phyloP scores from a whole-genome alignment of 345 rosid genomes.

The Litchi chinensis region DNA sequence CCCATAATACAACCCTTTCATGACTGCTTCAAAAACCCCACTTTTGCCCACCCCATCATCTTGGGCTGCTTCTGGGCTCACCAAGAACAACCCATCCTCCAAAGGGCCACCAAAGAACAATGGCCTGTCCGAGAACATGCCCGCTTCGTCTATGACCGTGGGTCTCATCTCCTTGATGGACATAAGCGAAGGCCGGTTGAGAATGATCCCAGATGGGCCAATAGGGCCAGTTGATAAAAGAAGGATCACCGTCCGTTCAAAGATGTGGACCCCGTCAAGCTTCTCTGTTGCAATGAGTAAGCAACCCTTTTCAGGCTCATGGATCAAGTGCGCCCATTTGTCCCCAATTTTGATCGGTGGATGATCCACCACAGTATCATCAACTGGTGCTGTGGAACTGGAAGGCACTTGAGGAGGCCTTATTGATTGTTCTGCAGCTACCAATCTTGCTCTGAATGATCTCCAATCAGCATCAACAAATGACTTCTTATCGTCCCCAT shows the following conservation, averaged over 20 bases:
- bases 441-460: slow-evolving; percentile 74
- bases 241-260: slow-evolving; percentile 83
- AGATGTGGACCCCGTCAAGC: slow-evolving; percentile 84
- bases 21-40: slow-evolving; percentile 68
- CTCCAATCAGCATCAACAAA: slow-evolving; percentile 65
- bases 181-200: slow-evolving; percentile 84
- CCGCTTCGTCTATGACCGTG: slow-evolving; percentile 47
- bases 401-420: slow-evolving; percentile 40
- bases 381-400: not conserved
- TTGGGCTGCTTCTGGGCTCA: slow-evolving; percentile 43
- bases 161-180: slow-evolving; percentile 79
- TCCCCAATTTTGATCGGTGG: slow-evolving; percentile 40
- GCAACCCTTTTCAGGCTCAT: slow-evolving; percentile 82
- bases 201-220: slow-evolving; percentile 78
- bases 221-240: slow-evolving; percentile 70
- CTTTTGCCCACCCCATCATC: slow-evolving; percentile 49
- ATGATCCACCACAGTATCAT: slow-evolving; percentile 36
- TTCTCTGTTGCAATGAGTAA: slow-evolving; percentile 84
- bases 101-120: slow-evolving; percentile 93
- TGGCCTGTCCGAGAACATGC: slow-evolving; percentile 62
- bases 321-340: slow-evolving; percentile 86
- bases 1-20: slow-evolving; percentile 80
- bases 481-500: slow-evolving; percentile 40
- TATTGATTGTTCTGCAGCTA: slow-evolving; percentile 50
- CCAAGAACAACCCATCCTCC: slow-evolving; percentile 74